A percentile compares a stretch with the other conserved stretches of the same genome.
Conservation (phyloP, 2,329 filamentous ascomycete species). For the Taxawa tesnikishii region DNA sequence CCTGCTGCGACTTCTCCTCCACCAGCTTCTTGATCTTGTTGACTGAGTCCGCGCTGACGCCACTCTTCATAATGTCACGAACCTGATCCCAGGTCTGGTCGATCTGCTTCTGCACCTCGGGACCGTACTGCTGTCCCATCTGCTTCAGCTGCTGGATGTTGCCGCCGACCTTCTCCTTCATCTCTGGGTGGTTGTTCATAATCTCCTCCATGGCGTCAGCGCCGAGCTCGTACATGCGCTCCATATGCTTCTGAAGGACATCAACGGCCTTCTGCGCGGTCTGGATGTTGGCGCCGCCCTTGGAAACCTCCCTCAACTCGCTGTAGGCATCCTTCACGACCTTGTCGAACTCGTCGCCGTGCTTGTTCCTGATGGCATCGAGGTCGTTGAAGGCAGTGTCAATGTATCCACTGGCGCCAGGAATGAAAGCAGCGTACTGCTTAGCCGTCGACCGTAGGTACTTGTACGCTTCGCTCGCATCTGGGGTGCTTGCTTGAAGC, state of each 20-base stretch:
- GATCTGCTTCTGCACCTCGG: conserved; percentile 64
- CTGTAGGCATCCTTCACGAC: conserved; percentile 56
- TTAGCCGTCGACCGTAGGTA: conserved; percentile 55
- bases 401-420: conserved; percentile 56
- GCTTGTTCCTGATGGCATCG: conserved; percentile 54
- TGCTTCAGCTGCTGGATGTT: conserved; percentile 57
- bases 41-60: conserved; percentile 45
- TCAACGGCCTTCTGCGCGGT: conserved; percentile 50
- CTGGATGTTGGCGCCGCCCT: conserved; percentile 49
- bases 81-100: conserved; percentile 60
- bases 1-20: conserved; percentile 56
- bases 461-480: conserved; percentile 50
- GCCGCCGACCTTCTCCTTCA: conserved; percentile 61
- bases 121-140: conserved; percentile 57
- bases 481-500: conserved; percentile 42
- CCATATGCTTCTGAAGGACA: conserved; percentile 37
- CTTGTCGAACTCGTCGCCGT: conserved; percentile 57
- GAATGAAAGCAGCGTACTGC: conserved; percentile 60
- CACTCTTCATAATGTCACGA: conserved; percentile 49
- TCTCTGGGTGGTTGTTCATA: conserved; percentile 58
- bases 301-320: conserved; percentile 50
- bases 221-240: conserved; percentile 49
- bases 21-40: conserved; percentile 46
- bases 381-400: conserved; percentile 59
- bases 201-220: conserved; percentile 53